phyloP scores from a whole-genome alignment of 2,329 filamentous ascomycete genomes.

The Exserohilum turcica region DNA sequence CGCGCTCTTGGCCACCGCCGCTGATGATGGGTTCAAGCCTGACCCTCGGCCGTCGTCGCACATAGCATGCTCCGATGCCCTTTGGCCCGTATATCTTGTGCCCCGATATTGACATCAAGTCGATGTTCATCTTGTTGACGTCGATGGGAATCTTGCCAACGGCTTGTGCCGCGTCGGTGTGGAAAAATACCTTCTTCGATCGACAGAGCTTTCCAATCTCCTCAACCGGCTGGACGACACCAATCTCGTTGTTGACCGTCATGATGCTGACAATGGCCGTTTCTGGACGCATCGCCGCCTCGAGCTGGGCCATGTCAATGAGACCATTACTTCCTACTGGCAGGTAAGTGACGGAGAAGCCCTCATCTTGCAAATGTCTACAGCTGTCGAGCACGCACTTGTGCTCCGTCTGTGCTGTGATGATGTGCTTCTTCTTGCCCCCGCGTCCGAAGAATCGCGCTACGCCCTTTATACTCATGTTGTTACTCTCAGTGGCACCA shows the following conservation, averaged over 20 bases:
- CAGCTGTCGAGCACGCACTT: constrained; percentile 99
- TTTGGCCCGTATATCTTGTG: constrained; percentile 99
- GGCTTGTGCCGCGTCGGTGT: constrained; percentile 94
- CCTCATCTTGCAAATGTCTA: constrained; percentile 93
- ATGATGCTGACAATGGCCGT: constrained; percentile 95
- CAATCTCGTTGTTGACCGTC: constrained; percentile 99
- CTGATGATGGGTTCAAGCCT: constrained; percentile 95
- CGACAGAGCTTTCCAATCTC: constrained; percentile 93
- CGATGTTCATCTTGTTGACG: constrained; percentile 97
- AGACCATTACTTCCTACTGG: constrained; percentile 88
- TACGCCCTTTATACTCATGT: constrained; percentile 99
- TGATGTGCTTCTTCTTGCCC: constrained; percentile 98
- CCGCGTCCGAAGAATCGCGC: constrained; percentile 90
- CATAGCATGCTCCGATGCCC: constrained; percentile 94
- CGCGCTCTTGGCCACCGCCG: constrained; percentile 94
- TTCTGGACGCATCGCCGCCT: constrained; percentile 87
- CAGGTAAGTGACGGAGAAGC: constrained; percentile 95
- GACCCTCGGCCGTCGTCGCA: constrained; percentile 88
- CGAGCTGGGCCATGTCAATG: constrained; percentile 79
- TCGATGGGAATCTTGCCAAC: constrained; percentile 98
- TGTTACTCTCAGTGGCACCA: constrained; percentile 97
- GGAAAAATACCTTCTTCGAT: constrained; percentile 94
- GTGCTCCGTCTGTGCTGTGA: constrained; percentile 97
- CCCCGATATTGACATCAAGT: constrained; percentile 97
- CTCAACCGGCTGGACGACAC: constrained; percentile 94